These are phyloP conservation scores for Prunus campanulata DNA, from an alignment of 306 rosid species.

Conservation along the genomic window DNA sequence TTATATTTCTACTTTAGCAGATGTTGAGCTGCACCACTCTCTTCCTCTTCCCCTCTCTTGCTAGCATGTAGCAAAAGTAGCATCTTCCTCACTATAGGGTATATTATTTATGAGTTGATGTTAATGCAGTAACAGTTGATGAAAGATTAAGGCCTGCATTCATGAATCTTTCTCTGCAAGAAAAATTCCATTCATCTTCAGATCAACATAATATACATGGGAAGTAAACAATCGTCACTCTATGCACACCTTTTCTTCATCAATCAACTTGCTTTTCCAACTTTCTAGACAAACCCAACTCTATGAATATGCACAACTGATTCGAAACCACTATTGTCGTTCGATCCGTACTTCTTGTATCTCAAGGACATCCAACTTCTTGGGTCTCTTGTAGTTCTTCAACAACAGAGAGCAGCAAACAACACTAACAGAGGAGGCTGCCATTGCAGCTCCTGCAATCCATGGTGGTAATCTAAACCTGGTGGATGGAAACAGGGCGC, in stretches of 20 bases:
- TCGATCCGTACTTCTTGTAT: slow-evolving; percentile 47
- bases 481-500: slow-evolving; percentile 58
- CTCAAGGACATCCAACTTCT: slow-evolving; percentile 44
- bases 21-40: no score
- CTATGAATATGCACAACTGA: neutral
- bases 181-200: neutral
- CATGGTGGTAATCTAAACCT: slow-evolving; percentile 75
- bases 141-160: neutral
- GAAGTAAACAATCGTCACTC: neutral
- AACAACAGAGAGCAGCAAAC: slow-evolving; percentile 77
- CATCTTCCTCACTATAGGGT: neutral
- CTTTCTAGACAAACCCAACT: neutral
- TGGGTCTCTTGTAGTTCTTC: slow-evolving; percentile 65
- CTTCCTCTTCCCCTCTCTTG: no score
- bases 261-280: neutral
- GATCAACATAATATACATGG: neutral
- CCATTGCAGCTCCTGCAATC: slow-evolving; percentile 97
- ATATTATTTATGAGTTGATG: neutral
- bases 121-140: neutral
- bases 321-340: slow-evolving; percentile 9
- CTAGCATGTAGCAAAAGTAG: no score
- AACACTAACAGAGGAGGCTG: slow-evolving; percentile 87
- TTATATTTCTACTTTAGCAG: neutral
- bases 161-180: neutral
- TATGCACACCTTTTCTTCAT: neutral